Evolutionary conservation across 2,329 filamentous ascomycete species (phyloP).

Genomic region (Colletotrichum orbiculare): DNA sequence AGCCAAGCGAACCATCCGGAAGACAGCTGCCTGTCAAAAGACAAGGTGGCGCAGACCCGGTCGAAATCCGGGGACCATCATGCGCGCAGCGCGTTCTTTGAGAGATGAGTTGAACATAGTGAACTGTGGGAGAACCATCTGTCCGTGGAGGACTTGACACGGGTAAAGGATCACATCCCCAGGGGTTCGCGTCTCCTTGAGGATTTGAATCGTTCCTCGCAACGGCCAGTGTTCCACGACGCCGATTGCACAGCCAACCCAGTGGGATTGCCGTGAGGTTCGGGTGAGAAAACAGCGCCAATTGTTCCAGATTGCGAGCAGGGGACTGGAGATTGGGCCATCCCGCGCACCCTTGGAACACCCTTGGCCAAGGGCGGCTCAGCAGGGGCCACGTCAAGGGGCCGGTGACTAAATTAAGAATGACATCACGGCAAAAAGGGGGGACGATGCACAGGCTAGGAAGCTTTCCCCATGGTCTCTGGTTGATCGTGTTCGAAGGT

Average conservation of each 20-base stretch:
- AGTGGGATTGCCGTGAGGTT: neutral
- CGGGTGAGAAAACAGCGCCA: neutral
- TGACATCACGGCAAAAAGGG: conserved; percentile 13
- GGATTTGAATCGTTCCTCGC: too few relatives aligned
- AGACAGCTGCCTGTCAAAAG: neutral
- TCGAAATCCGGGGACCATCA: too few relatives aligned
- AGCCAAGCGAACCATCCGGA: neutral
- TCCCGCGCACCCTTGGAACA: conserved; percentile 6
- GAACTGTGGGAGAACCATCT: neutral
- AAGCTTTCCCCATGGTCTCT: conserved; percentile 9
- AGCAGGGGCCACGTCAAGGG: conserved; percentile 21
- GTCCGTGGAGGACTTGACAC: too few relatives aligned
- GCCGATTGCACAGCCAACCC: too few relatives aligned
- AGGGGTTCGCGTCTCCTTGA: too few relatives aligned
- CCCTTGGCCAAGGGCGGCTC: neutral
- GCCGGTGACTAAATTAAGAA: conserved; percentile 16
- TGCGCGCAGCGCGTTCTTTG: too few relatives aligned
- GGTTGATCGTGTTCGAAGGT: neutral
- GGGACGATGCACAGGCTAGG: neutral
- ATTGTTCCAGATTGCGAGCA: conserved; percentile 9
- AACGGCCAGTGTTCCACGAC: too few relatives aligned
- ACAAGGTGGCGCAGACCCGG: too few relatives aligned
- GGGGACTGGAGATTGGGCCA: conserved; percentile 6
- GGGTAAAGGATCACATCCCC: too few relatives aligned
- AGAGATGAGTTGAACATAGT: too few relatives aligned